Percentiles rank a stretch among this genome's conserved stretches.
Conservation (phyloP, 306 rosid species). For the Medicago lupulina region DNA sequence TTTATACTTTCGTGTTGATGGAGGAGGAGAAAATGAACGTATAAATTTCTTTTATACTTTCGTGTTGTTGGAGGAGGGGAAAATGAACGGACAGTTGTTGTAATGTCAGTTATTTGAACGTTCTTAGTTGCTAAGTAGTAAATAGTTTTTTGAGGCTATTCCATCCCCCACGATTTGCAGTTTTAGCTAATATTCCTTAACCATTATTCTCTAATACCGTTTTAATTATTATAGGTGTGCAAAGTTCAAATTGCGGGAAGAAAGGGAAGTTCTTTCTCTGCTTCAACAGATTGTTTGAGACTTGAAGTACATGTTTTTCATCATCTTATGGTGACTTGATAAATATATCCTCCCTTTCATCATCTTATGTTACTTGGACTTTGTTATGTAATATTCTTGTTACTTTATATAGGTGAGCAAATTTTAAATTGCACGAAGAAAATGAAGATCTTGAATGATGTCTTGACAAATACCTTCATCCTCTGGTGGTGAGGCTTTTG, state of each 20-base stretch:
- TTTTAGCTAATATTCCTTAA: not conserved
- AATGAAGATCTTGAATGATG: not conserved
- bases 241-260: slow-evolving; percentile 18
- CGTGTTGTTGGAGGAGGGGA: too few relatives aligned
- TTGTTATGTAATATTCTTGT: not conserved
- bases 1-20: too few relatives aligned
- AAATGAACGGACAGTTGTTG: too few relatives aligned
- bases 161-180: too few relatives aligned
- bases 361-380: not conserved
- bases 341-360: not conserved
- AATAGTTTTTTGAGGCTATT: too few relatives aligned
- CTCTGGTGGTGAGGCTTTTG: not conserved
- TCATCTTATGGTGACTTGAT: not conserved
- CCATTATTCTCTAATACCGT: not conserved
- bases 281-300: not conserved
- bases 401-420: not conserved
- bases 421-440: not conserved
- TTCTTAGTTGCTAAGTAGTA: too few relatives aligned
- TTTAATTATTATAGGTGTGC: not conserved
- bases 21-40: too few relatives aligned
- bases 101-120: too few relatives aligned
- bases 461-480: not conserved
- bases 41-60: too few relatives aligned
- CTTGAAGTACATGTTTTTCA: not conserved
- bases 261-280: not conserved